Percentiles rank a stretch among this genome's conserved stretches.
Evolutionary conservation across 257 asterid species (phyloP).

Genomic region (Primulina tabacum): DNA sequence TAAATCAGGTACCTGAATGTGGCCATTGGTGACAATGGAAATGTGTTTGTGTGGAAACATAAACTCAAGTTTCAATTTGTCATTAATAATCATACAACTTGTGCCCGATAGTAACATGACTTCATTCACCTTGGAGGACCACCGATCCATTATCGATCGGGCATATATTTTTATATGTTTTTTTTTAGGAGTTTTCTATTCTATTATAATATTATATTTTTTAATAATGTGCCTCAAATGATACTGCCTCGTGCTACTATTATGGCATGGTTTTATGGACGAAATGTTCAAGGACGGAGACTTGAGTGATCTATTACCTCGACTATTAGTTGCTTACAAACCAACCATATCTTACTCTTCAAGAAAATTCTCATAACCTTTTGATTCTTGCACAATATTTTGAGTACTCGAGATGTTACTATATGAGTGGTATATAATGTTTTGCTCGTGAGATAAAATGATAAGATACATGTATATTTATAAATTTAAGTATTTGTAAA

Average conservation of each 20-base stretch:
- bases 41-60: slow-evolving; percentile 17
- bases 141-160: slow-evolving; percentile 28
- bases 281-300: background rate
- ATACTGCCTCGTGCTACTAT: background rate
- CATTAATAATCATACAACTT: slow-evolving; percentile 32
- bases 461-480: no score
- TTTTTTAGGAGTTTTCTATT: no score
- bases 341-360: no score
- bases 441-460: no score
- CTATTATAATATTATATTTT: background rate
- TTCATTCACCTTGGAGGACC: slow-evolving; percentile 27
- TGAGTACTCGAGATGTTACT: no score
- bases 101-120: slow-evolving; percentile 12
- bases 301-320: no score
- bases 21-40: slow-evolving; percentile 30
- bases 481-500: no score
- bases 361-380: background rate
- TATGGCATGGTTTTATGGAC: background rate
- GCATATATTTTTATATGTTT: background rate
- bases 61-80: slow-evolving; percentile 33
- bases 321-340: no score
- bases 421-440: no score
- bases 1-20: slow-evolving; percentile 16
- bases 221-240: no score
- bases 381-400: no score